phyloP scores from a whole-genome alignment of 768 basidiomycete species.

The Collybia nuda region DNA sequence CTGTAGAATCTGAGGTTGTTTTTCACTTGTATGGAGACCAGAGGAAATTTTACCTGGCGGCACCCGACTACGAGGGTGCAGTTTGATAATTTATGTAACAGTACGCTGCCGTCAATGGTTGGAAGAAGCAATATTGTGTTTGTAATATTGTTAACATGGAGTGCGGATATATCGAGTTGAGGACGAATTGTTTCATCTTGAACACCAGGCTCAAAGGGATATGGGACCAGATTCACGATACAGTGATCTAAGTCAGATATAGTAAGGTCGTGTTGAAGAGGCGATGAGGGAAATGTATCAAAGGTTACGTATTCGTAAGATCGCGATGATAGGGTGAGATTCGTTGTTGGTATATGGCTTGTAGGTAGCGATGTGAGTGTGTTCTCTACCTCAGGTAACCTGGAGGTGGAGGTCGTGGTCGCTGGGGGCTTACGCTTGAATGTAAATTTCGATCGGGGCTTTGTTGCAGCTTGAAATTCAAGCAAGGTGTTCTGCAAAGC shows the following conservation, averaged over 20 bases:
- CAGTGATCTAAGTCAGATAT: slow-evolving; percentile 69
- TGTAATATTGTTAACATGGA: slow-evolving; percentile 63
- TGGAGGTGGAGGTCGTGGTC: slow-evolving; percentile 10
- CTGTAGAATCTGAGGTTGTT: slow-evolving; percentile 33
- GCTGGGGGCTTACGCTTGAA: slow-evolving; percentile 49
- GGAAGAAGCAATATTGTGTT: slow-evolving; percentile 70
- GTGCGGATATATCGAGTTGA: slow-evolving; percentile 41
- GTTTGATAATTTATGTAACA: slow-evolving; percentile 61
- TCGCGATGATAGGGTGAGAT: slow-evolving; percentile 42
- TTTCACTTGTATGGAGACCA: neutral
- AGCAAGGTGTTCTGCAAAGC: slow-evolving; percentile 56
- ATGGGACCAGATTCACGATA: slow-evolving; percentile 63
- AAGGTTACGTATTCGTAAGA: slow-evolving; percentile 47
- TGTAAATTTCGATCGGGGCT: slow-evolving; percentile 60
- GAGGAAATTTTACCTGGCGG: slow-evolving; percentile 63
- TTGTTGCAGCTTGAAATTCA: slow-evolving; percentile 40
- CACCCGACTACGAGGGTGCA: slow-evolving; percentile 73
- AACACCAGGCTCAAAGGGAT: slow-evolving; percentile 3
- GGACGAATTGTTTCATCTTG: slow-evolving; percentile 6
- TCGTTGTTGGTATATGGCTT: slow-evolving; percentile 14
- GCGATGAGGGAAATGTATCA: slow-evolving; percentile 34
- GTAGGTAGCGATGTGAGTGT: slow-evolving; percentile 1
- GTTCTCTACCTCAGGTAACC: too few species aligned
- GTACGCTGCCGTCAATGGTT: slow-evolving; percentile 63
- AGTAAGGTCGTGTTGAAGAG: slow-evolving; percentile 49